Evolutionary conservation across 768 basidiomycete genomes (phyloP).

Genomic region (Boletellus emodensis): DNA sequence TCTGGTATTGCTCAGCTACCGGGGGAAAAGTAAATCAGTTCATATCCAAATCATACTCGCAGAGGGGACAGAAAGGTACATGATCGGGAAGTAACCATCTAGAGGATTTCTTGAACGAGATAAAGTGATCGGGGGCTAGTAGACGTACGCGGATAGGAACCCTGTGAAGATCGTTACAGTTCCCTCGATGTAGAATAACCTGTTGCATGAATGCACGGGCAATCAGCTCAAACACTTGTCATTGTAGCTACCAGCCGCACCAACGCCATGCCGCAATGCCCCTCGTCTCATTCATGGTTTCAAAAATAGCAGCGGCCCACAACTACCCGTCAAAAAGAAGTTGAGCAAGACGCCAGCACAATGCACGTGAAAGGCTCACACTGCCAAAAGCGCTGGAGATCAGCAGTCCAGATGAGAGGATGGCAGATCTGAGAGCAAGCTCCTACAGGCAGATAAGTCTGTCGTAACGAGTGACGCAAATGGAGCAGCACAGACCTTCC

Average conservation of each 20-base stretch:
- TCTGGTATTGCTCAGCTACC: conserved; percentile 56
- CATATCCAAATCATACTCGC: neutral
- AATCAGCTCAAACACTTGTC: neutral
- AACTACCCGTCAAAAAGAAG: conserved; percentile 34
- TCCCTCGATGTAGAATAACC: conserved; percentile 75
- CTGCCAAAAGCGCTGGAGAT: conserved; percentile 65
- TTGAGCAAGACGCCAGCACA: neutral
- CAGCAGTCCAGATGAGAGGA: conserved; percentile 55
- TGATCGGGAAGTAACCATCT: conserved; percentile 62
- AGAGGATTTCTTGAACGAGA: neutral
- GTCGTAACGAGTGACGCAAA: neutral
- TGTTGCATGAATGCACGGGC: conserved; percentile 17
- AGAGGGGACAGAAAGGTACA: conserved; percentile 32
- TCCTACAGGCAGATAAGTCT: conserved; percentile 36
- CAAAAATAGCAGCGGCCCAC: conserved; percentile 69
- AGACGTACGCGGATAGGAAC: conserved; percentile 45
- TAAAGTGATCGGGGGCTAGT: neutral
- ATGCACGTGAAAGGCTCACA: conserved; percentile 34
- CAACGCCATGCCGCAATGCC: conserved; percentile 73
- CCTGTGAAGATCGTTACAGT: conserved; percentile 59
- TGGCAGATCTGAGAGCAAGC: conserved; percentile 59
- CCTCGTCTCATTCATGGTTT: conserved; percentile 60
- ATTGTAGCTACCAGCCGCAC: conserved; percentile 27
- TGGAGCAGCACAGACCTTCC: conserved; percentile 9
- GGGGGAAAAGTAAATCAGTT: neutral